phyloP scores from a whole-genome alignment of 208 protist genomes.

The Leptomonas seymouri region DNA sequence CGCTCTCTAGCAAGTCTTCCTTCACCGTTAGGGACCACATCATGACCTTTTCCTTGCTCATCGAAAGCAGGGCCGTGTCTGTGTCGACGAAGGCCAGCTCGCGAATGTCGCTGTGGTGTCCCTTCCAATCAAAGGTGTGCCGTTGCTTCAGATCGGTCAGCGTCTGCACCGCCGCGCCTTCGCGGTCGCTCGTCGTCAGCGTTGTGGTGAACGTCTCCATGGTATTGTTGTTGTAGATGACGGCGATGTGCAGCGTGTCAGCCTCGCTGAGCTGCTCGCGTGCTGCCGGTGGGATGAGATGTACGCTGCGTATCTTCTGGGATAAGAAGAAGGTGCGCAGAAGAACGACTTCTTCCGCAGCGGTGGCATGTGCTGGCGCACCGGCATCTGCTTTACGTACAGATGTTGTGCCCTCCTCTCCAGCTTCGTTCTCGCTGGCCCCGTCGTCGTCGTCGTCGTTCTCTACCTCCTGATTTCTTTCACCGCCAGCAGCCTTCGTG shows the following conservation, averaged over 20 bases:
- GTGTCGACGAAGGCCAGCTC: conserved; percentile 77
- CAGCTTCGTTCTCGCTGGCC: not conserved
- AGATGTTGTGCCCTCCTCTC: not conserved
- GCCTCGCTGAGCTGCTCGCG: conserved; percentile 38
- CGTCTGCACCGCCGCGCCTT: conserved; percentile 59
- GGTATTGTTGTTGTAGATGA: conserved; percentile 86
- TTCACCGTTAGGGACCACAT: conserved; percentile 77
- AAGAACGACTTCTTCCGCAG: conserved; percentile 66
- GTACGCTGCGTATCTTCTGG: conserved; percentile 79
- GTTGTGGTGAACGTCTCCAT: conserved; percentile 74
- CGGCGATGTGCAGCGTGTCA: conserved; percentile 71
- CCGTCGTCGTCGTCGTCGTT: conserved; percentile 3
- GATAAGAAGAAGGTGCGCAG: conserved; percentile 85
- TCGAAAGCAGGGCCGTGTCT: conserved; percentile 76
- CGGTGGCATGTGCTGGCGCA: conserved; percentile 28
- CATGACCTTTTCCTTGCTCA: conserved; percentile 83
- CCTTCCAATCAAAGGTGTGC: conserved; percentile 57
- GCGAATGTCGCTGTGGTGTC: conserved; percentile 82
- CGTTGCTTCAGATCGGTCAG: conserved; percentile 71
- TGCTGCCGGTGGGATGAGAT: conserved; percentile 61
- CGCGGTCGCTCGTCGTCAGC: conserved; percentile 59
- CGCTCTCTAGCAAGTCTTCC: conserved; percentile 39
- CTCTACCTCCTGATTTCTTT: conserved; percentile 13
- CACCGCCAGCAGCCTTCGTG: conserved; percentile 27
- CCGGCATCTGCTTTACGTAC: not conserved